Evolutionary conservation across 805 yeast genomes (phyloP), one percentile per base, ranked within the genome.

Genomic region (Metschnikowia noctiluminum): DNA sequence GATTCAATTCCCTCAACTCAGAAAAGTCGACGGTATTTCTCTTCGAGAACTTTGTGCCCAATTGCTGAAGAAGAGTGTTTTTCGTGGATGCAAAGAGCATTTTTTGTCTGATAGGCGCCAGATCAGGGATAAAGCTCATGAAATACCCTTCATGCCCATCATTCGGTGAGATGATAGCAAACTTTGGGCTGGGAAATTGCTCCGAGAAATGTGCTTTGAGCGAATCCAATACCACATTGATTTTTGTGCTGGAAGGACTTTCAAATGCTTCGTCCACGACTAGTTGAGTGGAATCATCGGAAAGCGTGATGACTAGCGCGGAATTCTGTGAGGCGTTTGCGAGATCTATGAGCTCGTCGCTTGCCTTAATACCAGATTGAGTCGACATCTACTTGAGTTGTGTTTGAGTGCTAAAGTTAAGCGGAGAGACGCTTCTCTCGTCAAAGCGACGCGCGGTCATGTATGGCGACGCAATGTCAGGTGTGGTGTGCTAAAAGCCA

Each of bases 71-170:
- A 35, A 94, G 66, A 1, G 94, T 81, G 63, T 81, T 85, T 52
- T 89, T 89, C 10, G 95, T 84, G 2, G 97, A 88, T 5, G 98
- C 98, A 64, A 91, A 94, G 42, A 94, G 74, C 97, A 94, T 94
- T 65, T 92, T 94, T 48, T 79, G 76, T 49, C 90, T 79, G 35
- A 92, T 91, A 2, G 84, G 82, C 8, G 97, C 87, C 43, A 66
- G 66, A 63, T 92, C 97, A 0, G 99, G 97, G 45, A 92, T 91
- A 68, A 77, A 91, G 16, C 94, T 82, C 40, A 90, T 78, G 58
- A 92, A 90, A 3, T 80, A 76, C 6, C 52, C 57, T 6, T 50
- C 54, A 51, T 70, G 43, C 1, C 45, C 26, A 8, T 46, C 40
- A 15, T 42, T 28, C 1, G 40, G 28, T 16, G 52, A 45, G 11